These are phyloP conservation scores for Fusarium praegraminearum DNA, from an alignment of 2,329 filamentous ascomycete species.

Conservation along the genomic window DNA sequence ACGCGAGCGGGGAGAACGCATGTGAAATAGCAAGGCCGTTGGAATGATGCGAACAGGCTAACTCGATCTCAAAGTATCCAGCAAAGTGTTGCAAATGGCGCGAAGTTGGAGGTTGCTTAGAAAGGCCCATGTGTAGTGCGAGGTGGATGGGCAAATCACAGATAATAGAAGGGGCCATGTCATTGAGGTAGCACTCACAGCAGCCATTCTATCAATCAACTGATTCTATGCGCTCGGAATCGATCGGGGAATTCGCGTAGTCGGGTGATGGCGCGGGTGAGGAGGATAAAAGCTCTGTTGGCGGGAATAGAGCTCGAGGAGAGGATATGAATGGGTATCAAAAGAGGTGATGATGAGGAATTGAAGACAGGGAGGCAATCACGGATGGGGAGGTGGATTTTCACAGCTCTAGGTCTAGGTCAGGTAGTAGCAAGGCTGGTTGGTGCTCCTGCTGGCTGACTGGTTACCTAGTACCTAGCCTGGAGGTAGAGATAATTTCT, in stretches of 20 bases:
- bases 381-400: conserved; percentile 51
- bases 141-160: conserved; percentile 27
- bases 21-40: conserved; percentile 6
- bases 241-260: conserved; percentile 35
- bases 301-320: conserved; percentile 37
- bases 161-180: conserved; percentile 35
- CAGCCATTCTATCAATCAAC: conserved; percentile 57
- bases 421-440: conserved; percentile 43
- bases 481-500: conserved; percentile 52
- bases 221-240: conserved; percentile 48
- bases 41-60: background rate
- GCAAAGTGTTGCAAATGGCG: background rate
- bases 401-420: conserved; percentile 45
- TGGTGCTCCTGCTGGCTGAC: conserved; percentile 35
- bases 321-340: conserved; percentile 51
- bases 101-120: conserved; percentile 17
- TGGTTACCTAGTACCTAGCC: conserved; percentile 6
- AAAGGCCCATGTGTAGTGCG: conserved; percentile 7
- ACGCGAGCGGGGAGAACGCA: conserved; percentile 39
- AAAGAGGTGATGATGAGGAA: conserved; percentile 49
- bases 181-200: conserved; percentile 53
- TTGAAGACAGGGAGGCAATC: conserved; percentile 48
- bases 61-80: background rate
- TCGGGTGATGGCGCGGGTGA: conserved; percentile 38
- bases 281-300: conserved; percentile 32